Evolutionary conservation across 2,329 filamentous ascomycete species (phyloP).

Genomic region (Fusarium goolgardi): DNA sequence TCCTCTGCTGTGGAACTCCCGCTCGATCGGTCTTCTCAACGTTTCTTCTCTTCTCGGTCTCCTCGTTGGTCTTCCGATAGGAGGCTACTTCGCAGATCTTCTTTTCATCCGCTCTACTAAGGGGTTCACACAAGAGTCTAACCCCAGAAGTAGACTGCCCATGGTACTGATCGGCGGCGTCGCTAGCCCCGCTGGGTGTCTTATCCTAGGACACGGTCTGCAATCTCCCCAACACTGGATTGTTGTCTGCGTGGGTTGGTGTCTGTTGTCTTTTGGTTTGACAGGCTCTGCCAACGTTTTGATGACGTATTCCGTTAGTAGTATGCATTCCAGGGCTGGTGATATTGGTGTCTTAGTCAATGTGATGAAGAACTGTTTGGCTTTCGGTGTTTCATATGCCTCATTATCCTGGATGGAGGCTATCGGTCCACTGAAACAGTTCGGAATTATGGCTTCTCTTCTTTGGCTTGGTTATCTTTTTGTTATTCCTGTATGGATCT

Average conservation of each 20-base stretch:
- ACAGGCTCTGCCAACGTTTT: constrained; percentile 14
- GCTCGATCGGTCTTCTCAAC: neutral
- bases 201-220: neutral
- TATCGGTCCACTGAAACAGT: neutral
- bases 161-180: neutral
- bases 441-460: constrained; percentile 3
- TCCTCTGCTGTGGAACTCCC: constrained; percentile 2
- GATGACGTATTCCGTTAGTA: constrained; percentile 10
- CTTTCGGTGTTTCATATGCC: constrained; percentile 13
- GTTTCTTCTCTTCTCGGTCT: neutral
- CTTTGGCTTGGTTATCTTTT: constrained; percentile 5
- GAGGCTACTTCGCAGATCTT: constrained; percentile 7
- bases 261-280: constrained; percentile 5
- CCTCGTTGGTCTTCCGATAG: neutral
- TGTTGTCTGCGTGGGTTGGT: constrained; percentile 4
- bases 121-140: neutral
- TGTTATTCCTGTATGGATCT: constrained; percentile 3
- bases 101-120: constrained; percentile 5
- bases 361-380: constrained; percentile 14
- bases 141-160: constrained; percentile 8
- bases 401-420: neutral
- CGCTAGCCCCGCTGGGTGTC: constrained; percentile 2
- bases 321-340: constrained; percentile 6
- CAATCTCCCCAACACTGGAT: neutral
- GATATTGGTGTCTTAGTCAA: constrained; percentile 18